These are phyloP conservation scores for Yamadazyma ubonensis DNA, from an alignment of 805 yeast species.

Conservation along the genomic window DNA sequence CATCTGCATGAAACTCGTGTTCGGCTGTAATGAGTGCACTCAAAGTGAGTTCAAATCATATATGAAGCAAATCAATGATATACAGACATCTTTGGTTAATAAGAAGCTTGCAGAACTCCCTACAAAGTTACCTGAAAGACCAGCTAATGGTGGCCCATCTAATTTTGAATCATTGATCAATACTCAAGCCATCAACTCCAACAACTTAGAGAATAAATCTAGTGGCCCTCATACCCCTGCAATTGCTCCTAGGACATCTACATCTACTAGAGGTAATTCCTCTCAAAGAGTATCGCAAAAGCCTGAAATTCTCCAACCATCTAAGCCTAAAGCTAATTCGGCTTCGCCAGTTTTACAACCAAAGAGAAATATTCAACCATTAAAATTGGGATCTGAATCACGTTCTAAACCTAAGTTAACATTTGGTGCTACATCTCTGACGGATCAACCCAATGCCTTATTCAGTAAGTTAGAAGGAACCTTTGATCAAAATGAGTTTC, in stretches of 20 bases:
- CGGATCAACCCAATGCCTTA: conserved; percentile 17
- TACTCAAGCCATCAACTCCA: conserved; percentile 20
- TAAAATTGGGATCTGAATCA: conserved; percentile 8
- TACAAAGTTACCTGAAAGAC: conserved; percentile 4
- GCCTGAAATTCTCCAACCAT: not conserved
- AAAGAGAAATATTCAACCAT: conserved; percentile 12
- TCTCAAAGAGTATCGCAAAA: not conserved
- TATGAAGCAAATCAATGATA: conserved; percentile 21
- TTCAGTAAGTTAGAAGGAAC: conserved; percentile 27
- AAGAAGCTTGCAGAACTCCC: conserved; percentile 22
- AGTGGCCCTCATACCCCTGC: conserved; percentile 8
- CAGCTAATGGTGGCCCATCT: not conserved
- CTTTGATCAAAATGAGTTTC: conserved; percentile 17
- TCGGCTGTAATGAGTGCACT: conserved; percentile 40
- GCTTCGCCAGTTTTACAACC: conserved; percentile 4
- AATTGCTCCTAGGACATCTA: conserved; percentile 10
- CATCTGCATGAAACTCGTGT: conserved; percentile 32
- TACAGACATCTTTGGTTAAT: conserved; percentile 21
- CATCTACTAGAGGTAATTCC: too few relatives aligned
- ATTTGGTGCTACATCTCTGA: conserved; percentile 26
- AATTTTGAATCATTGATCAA: conserved; percentile 31
- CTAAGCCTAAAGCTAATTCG: not conserved
- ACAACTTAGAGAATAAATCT: conserved; percentile 11
- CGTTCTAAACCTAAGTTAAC: conserved; percentile 9
- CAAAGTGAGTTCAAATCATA: conserved; percentile 32